These are phyloP conservation scores for Nemania sp. DNA, from an alignment of 2,329 filamentous ascomycete species.

Conservation along the genomic window DNA sequence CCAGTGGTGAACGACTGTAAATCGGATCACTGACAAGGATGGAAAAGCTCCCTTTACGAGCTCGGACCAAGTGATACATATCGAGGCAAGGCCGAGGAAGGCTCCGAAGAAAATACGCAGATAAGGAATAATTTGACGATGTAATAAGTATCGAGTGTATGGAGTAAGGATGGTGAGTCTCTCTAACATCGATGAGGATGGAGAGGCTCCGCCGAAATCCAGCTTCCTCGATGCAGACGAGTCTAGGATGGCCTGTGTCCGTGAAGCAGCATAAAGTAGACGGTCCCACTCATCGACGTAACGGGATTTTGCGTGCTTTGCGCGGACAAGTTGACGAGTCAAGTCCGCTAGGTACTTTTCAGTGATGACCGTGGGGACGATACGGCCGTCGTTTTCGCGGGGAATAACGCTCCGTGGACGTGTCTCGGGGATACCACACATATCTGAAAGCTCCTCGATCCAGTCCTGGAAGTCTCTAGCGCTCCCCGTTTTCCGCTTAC, in stretches of 20 bases:
- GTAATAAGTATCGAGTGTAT: conserved; percentile 81
- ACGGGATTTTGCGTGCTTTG: conserved; percentile 83
- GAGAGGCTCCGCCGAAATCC: conserved; percentile 74
- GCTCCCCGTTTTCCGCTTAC: conserved; percentile 82
- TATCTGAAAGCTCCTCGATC: conserved; percentile 93
- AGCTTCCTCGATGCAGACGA: conserved; percentile 84
- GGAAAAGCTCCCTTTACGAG: conserved; percentile 85
- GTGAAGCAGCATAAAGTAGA: conserved; percentile 78
- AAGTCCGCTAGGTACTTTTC: conserved; percentile 93
- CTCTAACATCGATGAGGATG: conserved; percentile 66
- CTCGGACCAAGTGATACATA: conserved; percentile 93
- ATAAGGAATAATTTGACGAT: conserved; percentile 79
- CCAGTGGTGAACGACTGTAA: conserved; percentile 80
- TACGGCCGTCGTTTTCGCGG: conserved; percentile 58
- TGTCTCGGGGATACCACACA: conserved; percentile 75
- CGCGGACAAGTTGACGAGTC: conserved; percentile 82
- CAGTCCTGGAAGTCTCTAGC: conserved; percentile 85
- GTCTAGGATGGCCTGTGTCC: conserved; percentile 85
- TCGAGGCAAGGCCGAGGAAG: conserved; percentile 79
- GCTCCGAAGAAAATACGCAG: conserved; percentile 73
- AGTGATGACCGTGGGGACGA: conserved; percentile 85
- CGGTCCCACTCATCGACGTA: conserved; percentile 89
- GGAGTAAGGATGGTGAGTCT: conserved; percentile 76
- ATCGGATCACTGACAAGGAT: conserved; percentile 75
- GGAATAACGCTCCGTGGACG: conserved; percentile 59